phyloP scores from a whole-genome alignment of 1,284 basidiomycete species.

The Naganishia sp. region DNA sequence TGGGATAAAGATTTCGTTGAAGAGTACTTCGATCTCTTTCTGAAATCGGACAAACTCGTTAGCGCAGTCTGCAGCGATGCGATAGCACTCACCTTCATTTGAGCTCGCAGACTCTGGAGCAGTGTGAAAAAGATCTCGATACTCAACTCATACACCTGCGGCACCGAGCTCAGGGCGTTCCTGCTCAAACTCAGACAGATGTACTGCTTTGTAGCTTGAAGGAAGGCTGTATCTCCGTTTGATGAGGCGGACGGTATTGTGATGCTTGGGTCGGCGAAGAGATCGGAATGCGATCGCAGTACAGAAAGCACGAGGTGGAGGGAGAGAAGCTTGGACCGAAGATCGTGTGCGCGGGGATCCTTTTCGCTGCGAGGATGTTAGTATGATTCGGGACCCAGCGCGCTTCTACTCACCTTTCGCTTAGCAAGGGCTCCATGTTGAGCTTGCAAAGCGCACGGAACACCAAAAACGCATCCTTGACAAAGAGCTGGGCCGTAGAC shows the following conservation, averaged over 20 bases:
- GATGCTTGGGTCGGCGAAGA: slow-evolving; percentile 81
- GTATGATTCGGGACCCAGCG: too few species aligned
- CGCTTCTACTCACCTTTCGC: slow-evolving; percentile 69
- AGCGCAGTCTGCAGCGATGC: background rate
- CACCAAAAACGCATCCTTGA: slow-evolving; percentile 95
- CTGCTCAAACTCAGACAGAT: slow-evolving; percentile 89
- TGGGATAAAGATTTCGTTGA: slow-evolving; percentile 98
- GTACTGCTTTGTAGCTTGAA: slow-evolving; percentile 91
- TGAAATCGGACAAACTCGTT: slow-evolving; percentile 46
- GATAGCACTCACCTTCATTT: slow-evolving; percentile 70
- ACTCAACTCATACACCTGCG: slow-evolving; percentile 95
- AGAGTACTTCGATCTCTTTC: slow-evolving; percentile 98
- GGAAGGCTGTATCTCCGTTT: slow-evolving; percentile 80
- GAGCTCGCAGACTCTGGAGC: slow-evolving; percentile 87
- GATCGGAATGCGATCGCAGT: slow-evolving; percentile 81
- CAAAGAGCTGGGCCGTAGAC: slow-evolving; percentile 69
- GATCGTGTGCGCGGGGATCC: slow-evolving; percentile 88
- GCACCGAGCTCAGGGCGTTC: slow-evolving; percentile 92
- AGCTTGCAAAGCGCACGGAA: slow-evolving; percentile 93
- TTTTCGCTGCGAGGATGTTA: slow-evolving; percentile 65
- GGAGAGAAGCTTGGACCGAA: slow-evolving; percentile 91
- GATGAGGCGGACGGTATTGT: slow-evolving; percentile 85
- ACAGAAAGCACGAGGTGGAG: slow-evolving; percentile 91
- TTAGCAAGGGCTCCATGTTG: slow-evolving; percentile 94
- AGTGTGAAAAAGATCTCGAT: slow-evolving; percentile 99